Evolutionary conservation across 148 eudicot species (phyloP).

Genomic region (Agrostemma githago): DNA sequence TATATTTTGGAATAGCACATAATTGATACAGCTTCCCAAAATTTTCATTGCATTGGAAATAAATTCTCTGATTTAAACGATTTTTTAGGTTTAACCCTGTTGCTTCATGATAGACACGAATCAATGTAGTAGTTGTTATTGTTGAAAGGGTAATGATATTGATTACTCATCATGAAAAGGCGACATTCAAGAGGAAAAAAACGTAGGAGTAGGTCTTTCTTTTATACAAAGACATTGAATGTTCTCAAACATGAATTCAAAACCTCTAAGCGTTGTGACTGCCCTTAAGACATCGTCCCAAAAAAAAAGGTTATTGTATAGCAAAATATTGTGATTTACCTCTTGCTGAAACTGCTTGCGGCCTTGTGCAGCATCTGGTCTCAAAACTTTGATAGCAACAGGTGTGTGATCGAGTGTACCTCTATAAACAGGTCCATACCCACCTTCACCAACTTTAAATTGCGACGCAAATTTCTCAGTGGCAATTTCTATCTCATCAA

Average conservation of each 20-base stretch:
- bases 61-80: background rate
- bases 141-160: background rate
- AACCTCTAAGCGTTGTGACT: no score
- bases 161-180: background rate
- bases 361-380: slow-evolving; percentile 83
- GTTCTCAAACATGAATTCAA: no score
- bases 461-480: slow-evolving; percentile 47
- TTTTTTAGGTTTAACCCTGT: background rate
- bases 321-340: slow-evolving; percentile 16
- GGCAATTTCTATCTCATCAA: slow-evolving; percentile 71
- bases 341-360: slow-evolving; percentile 69
- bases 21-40: background rate
- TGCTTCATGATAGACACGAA: background rate
- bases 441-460: slow-evolving; percentile 79
- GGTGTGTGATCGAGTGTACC: slow-evolving; percentile 78
- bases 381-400: slow-evolving; percentile 74
- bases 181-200: background rate
- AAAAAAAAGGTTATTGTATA: background rate
- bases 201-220: background rate
- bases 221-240: no score
- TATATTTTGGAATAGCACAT: background rate
- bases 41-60: background rate
- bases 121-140: background rate
- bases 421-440: slow-evolving; percentile 82
- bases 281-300: no score